phyloP scores from a whole-genome alignment of 257 asterid species.

The Salvia hispanica region DNA sequence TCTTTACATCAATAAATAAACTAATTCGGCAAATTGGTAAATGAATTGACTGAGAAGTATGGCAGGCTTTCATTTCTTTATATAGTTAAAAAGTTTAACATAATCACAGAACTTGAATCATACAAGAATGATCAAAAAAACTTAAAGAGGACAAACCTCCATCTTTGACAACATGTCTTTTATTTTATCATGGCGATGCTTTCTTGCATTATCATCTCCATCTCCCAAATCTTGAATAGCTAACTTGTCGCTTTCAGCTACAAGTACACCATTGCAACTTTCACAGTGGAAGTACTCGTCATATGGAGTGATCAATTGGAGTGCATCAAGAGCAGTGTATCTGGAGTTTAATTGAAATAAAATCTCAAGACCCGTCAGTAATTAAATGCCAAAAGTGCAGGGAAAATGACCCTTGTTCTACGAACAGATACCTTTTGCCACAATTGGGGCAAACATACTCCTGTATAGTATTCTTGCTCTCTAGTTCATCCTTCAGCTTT shows the following conservation, averaged over 20 bases:
- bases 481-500: conserved; percentile 88
- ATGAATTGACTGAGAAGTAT: background rate
- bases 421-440: conserved; percentile 58
- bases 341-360: conserved; percentile 46
- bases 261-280: conserved; percentile 74
- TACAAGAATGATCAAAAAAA: background rate
- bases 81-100: background rate
- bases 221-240: conserved; percentile 72
- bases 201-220: conserved; percentile 95
- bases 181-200: conserved; percentile 71
- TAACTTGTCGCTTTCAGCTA: conserved; percentile 77
- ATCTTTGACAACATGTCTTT: conserved; percentile 72
- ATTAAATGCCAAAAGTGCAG: conserved; percentile 1
- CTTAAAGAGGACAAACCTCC: conserved; percentile 66
- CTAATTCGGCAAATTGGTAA: background rate
- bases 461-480: conserved; percentile 87
- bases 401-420: conserved; percentile 5
- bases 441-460: conserved; percentile 89
- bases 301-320: conserved; percentile 59
- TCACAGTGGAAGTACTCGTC: conserved; percentile 92
- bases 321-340: conserved; percentile 60
- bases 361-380: background rate
- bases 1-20: conserved; percentile 17
- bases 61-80: conserved; percentile 14
- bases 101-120: conserved; percentile 1